Conservation (phyloP, 805 yeast genomes). For the Metschnikowia kunwiensis region DNA sequence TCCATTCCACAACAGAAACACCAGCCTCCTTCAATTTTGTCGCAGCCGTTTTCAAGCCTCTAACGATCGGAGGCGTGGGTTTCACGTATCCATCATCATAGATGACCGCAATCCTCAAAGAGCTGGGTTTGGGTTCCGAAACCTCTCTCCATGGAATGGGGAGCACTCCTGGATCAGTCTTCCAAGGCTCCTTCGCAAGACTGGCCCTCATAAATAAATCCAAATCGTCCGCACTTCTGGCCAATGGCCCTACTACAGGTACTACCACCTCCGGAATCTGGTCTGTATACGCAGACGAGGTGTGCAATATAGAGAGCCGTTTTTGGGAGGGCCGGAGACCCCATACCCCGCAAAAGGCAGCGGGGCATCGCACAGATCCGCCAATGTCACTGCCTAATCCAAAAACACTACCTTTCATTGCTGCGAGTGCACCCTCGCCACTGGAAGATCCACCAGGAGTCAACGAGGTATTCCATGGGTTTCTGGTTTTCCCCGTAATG, state of each 20-base stretch:
- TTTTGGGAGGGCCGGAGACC: constrained; percentile 18
- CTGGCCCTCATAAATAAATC: constrained; percentile 18
- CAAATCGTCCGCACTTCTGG: constrained; percentile 18
- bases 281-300: constrained; percentile 9
- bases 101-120: constrained; percentile 15
- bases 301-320: constrained; percentile 12
- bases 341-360: constrained; percentile 21
- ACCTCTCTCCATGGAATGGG: constrained; percentile 19
- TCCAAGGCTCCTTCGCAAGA: constrained; percentile 17
- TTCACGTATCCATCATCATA: constrained; percentile 20
- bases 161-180: constrained; percentile 13
- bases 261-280: constrained; percentile 15
- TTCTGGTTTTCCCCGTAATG: constrained; percentile 19
- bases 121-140: constrained; percentile 11
- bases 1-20: constrained; percentile 18
- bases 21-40: constrained; percentile 14
- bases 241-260: constrained; percentile 19
- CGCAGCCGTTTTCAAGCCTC: constrained; percentile 17
- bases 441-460: constrained; percentile 20
- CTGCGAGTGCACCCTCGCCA: constrained; percentile 21
- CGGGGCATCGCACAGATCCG: constrained; percentile 20
- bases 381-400: constrained; percentile 21
- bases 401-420: constrained; percentile 19
- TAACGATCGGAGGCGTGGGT: constrained; percentile 20
- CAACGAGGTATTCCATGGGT: constrained; percentile 18